phyloP scores from a whole-genome alignment of 2,329 filamentous ascomycete species.

The Ambrosiella beaveri region DNA sequence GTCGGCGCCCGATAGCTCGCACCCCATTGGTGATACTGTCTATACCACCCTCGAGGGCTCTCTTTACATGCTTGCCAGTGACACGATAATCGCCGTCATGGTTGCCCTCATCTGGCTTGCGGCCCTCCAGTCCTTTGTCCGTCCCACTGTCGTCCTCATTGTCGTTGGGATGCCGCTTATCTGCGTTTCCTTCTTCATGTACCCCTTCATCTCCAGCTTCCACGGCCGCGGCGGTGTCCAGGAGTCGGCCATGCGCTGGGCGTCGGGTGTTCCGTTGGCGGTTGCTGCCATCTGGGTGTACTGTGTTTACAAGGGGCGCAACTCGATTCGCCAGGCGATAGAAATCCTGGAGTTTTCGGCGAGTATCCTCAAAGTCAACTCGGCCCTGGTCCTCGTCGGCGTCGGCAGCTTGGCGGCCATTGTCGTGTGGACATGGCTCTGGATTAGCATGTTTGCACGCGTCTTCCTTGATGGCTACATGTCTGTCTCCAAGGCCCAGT shows the following conservation, averaged over 20 bases:
- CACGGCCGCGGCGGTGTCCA: slow-evolving; percentile 74
- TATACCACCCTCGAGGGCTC: slow-evolving; percentile 78
- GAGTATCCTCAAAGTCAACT: slow-evolving; percentile 69
- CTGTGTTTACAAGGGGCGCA: slow-evolving; percentile 62
- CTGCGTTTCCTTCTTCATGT: slow-evolving; percentile 75
- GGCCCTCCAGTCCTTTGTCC: slow-evolving; percentile 70
- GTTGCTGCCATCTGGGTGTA: slow-evolving; percentile 68
- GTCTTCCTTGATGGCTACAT: slow-evolving; percentile 89
- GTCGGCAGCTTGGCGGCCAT: slow-evolving; percentile 58
- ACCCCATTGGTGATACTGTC: slow-evolving; percentile 76
- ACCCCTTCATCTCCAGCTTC: slow-evolving; percentile 80
- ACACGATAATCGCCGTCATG: slow-evolving; percentile 76
- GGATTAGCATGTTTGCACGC: slow-evolving; percentile 91
- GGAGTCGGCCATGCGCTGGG: slow-evolving; percentile 76
- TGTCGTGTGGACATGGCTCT: slow-evolving; percentile 84
- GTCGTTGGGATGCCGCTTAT: slow-evolving; percentile 73
- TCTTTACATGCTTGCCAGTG: slow-evolving; percentile 75
- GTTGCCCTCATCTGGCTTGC: slow-evolving; percentile 86
- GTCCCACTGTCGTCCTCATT: slow-evolving; percentile 64
- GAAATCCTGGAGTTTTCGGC: slow-evolving; percentile 85
- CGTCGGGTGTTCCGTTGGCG: slow-evolving; percentile 57
- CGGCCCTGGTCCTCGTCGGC: slow-evolving; percentile 68
- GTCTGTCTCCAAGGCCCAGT: slow-evolving; percentile 41
- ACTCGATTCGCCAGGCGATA: slow-evolving; percentile 66
- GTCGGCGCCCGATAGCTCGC: slow-evolving; percentile 45